Evolutionary conservation across 2,329 filamentous ascomycete genomes (phyloP), one percentile per base, ranked within the genome.

Genomic region (Fusarium bactridioides): DNA sequence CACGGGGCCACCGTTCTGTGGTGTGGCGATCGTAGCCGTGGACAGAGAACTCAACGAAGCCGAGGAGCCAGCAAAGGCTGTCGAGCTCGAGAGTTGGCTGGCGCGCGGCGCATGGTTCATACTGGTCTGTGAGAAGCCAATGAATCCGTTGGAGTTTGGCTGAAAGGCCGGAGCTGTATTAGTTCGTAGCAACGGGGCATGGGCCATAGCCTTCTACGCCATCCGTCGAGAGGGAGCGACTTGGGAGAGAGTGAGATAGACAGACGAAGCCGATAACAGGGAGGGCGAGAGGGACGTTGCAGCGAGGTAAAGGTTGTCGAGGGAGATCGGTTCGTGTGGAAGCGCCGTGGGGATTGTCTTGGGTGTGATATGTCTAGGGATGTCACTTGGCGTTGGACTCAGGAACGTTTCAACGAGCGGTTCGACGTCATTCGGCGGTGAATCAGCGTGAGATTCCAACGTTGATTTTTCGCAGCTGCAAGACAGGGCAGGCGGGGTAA

Each of bases 51-150:
- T 83, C 48, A 89, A 79, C 19, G 87, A 90, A 50, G 86, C 84
- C 40, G 84, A 85, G 21, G 86, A 87, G 74, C 85, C 84, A 78
- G 85, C 83, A 78, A 85, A 87, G 57, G 85, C 85, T 37, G 89
- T 90, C 69, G 89, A 86, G 81, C 88, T 88, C 63, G 90, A 90
- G 70, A 91, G 84, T 83, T 91, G 89, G 81, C 89, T 91, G 68
- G 85, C 85, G 78, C 89, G 85, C 71, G 86, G 83, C 76, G 84
- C 82, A 80, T 83, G 83, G 79, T 82, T 88, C 85, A 89, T 88
- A 70, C 79, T 84, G 79, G 81, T 83, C 61, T 80, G 82, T 64
- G 82, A 80, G 70, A 84, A 78, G 78, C 83, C 80, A 74, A 83
- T 82, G 78, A 85, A 82, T 79, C 82, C 80, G 80, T 85, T 85